Percentiles rank a stretch among this genome's conserved stretches.
phyloP scores from a whole-genome alignment of 495 filamentous ascomycete genomes.

The Talaromyces nanjingensis region DNA sequence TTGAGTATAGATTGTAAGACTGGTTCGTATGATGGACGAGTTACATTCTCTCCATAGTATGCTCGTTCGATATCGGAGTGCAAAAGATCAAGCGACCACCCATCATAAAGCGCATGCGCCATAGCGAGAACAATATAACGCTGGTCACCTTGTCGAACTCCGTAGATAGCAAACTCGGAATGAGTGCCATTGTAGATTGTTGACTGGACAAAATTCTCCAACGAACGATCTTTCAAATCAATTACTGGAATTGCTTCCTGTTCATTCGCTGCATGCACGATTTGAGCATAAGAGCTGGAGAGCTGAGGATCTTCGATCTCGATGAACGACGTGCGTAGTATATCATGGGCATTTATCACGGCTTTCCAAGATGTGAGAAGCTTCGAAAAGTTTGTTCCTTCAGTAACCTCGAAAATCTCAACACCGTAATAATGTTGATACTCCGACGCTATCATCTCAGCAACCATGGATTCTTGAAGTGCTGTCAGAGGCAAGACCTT shows the following conservation, averaged over 20 bases:
- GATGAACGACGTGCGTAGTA: conserved; percentile 65
- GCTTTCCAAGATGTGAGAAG: conserved; percentile 53
- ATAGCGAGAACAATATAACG: conserved; percentile 58
- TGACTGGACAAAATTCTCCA: conserved; percentile 5
- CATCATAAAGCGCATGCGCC: conserved; percentile 72
- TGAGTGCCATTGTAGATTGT: not conserved
- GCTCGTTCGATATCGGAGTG: conserved; percentile 56
- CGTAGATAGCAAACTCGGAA: conserved; percentile 2
- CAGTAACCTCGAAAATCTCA: conserved; percentile 55
- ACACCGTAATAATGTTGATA: conserved; percentile 76
- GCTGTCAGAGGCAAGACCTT: conserved; percentile 64
- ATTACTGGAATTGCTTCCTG: conserved; percentile 17
- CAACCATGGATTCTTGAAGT: conserved; percentile 78
- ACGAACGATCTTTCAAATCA: conserved; percentile 8
- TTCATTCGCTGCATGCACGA: conserved; percentile 37
- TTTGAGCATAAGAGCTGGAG: conserved; percentile 54
- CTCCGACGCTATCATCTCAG: conserved; percentile 62
- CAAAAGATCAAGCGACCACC: conserved; percentile 59
- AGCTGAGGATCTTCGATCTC: conserved; percentile 52
- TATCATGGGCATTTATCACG: conserved; percentile 52
- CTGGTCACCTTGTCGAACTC: not conserved
- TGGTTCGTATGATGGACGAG: conserved; percentile 36
- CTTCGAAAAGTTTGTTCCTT: conserved; percentile 40
- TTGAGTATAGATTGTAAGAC: conserved; percentile 40
- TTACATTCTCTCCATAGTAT: conserved; percentile 36